Evolutionary conservation across 169 alveolate genomes (phyloP).

Genomic region (Plasmodium knowlesi): DNA sequence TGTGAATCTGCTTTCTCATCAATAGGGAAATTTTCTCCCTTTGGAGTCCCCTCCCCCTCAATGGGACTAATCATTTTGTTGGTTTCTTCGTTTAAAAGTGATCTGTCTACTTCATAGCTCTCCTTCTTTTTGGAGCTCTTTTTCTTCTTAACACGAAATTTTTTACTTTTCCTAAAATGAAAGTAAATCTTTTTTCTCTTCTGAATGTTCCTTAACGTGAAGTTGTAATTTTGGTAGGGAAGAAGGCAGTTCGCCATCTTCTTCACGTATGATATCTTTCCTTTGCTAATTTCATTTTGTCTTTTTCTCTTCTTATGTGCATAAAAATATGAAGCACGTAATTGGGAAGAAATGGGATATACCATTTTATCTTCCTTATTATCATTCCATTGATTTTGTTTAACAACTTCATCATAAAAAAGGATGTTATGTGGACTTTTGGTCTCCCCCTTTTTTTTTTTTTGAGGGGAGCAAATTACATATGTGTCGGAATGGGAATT

Average conservation of each 20-base stretch:
- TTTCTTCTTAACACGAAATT: not conserved
- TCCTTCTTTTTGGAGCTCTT: not conserved
- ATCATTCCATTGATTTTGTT: slow-evolving; percentile 15
- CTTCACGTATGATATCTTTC: not conserved
- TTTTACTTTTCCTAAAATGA: not conserved
- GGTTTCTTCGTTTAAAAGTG: not conserved
- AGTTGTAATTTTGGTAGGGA: slow-evolving; percentile 40
- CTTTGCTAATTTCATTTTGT: slow-evolving; percentile 3
- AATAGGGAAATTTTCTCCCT: not conserved
- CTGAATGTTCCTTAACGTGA: slow-evolving; percentile 23
- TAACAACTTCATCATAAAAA: slow-evolving; percentile 19
- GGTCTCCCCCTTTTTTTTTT: slow-evolving; percentile 5
- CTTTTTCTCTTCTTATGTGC: slow-evolving; percentile 26
- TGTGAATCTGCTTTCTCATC: not conserved
- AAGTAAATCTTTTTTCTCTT: slow-evolving; percentile 21
- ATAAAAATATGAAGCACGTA: slow-evolving; percentile 23
- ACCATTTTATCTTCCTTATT: slow-evolving; percentile 7
- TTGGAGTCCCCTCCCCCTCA: not conserved
- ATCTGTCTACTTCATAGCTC: not conserved
- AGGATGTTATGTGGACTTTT: slow-evolving; percentile 31
- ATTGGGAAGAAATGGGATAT: not conserved
- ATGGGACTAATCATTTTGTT: not conserved
- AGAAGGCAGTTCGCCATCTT: not conserved
- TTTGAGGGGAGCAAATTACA: slow-evolving; percentile 18
- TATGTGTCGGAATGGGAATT: slow-evolving; percentile 54